Conservation (phyloP, 2,329 filamentous ascomycete genomes). For the Chaetomiaceae sp. region DNA sequence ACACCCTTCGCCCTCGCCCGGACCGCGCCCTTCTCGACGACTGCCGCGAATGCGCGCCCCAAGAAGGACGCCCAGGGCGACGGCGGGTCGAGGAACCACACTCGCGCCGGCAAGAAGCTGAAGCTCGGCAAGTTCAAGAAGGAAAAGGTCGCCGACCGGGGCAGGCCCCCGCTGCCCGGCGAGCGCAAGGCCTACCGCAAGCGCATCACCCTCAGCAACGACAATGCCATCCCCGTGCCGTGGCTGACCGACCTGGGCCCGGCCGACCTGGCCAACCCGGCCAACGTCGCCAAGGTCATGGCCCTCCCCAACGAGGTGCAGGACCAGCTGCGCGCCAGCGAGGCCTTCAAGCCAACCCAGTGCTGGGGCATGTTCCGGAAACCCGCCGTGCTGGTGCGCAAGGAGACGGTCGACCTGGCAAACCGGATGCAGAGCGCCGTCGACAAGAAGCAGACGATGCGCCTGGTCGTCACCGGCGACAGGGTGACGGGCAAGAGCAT, state of each 20-base stretch:
- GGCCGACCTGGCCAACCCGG: conserved; percentile 50
- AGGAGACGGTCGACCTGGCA: conserved; percentile 72
- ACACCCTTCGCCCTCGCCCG: conserved; percentile 28
- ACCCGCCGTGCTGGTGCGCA: conserved; percentile 72
- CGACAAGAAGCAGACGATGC: conserved; percentile 50
- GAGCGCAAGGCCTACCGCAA: conserved; percentile 86
- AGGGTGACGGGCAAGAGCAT: conserved; percentile 82
- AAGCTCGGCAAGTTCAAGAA: conserved; percentile 40
- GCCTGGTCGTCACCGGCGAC: conserved; percentile 68
- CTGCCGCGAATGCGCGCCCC: conserved; percentile 24
- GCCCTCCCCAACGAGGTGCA: conserved; percentile 65
- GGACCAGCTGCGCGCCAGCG: conserved; percentile 74
- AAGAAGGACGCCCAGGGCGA: conserved; percentile 1
- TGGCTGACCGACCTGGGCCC: conserved; percentile 59
- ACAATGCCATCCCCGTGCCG: conserved; percentile 77
- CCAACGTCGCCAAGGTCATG: conserved; percentile 62
- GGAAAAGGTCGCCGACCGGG: conserved; percentile 41
- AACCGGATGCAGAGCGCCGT: conserved; percentile 55
- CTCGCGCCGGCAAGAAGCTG: conserved; percentile 39
- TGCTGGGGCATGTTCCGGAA: conserved; percentile 81
- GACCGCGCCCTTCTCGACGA: conserved; percentile 44
- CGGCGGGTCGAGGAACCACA: conserved; percentile 17
- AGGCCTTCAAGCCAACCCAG: conserved; percentile 89
- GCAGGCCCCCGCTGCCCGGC: conserved; percentile 62
- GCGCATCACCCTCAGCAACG: conserved; percentile 87